Base-by-base conservation (phyloP, 2,329 filamentous ascomycete species). In the Botryotinia calthae region DNA sequence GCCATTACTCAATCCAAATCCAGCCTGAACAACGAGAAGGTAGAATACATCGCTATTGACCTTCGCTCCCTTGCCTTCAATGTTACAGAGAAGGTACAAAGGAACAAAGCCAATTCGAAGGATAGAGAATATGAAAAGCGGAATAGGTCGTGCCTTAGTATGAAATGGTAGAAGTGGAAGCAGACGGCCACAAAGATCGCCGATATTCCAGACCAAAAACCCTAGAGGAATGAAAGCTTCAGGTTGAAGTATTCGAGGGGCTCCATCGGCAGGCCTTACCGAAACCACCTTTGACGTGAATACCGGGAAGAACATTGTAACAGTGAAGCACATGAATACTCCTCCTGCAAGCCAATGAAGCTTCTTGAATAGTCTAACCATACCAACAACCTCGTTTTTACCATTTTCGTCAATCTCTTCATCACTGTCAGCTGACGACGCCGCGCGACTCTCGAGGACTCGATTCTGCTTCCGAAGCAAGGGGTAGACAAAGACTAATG, bases 271-370 rank as follows among this genome's bases (percentile, higher is more conserved):
- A 9, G 75, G 82, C 75, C 77, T 80, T 73, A 87, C 83, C 3
- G 86, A 88, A 34, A 85, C 76, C 70, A 91, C 91, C 82, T 91
- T 89, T 73, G 87, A 84, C 0, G 96, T 98, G 82, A 97, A 97
- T 74, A 98, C 93, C 0, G 96, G 96, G 84, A 95, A 98, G 81
- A 96, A 90, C 95, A 99, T 98, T 67, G 95, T 95, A 71, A 95
- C 84, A 59, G 87, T 83, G 79, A 98, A 98, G 80, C 91, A 94
- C 76, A 95, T 81, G 78, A 93, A 94, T 22, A 98, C 89, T 12
- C 93, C 89, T n/a, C 86, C 84, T 0, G 93, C 89, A 22, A 94
- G 86, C 88, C 92, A 97, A 79, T 88, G 89, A 62, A 98, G 87
- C 81, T 97, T 97, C 74, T 84, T 84, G 78, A 96, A 90, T 5